A percentile compares a stretch with the other conserved stretches of the same genome.
Conservation (phyloP, 768 basidiomycete species). For the Mycena pura region DNA sequence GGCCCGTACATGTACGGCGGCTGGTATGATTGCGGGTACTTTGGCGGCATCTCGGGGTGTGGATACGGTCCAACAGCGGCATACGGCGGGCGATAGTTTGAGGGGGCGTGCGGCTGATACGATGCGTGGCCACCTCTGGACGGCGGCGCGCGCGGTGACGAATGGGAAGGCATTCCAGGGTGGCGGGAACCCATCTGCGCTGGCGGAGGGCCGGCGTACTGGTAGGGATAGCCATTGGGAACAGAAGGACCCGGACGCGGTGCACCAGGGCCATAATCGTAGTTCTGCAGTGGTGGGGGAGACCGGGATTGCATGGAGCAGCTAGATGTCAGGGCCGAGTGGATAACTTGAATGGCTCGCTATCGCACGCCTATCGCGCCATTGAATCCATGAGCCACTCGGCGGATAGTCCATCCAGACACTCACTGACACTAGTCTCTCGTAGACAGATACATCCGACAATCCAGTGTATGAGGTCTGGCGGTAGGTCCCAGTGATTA, state of each 20-base stretch:
- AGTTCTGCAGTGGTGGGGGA: slow-evolving; percentile 1
- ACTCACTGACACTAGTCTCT: too few relatives aligned
- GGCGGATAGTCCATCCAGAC: too few relatives aligned
- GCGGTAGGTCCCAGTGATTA: too few relatives aligned
- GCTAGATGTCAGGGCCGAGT: slow-evolving; percentile 3
- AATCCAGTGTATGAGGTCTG: too few relatives aligned
- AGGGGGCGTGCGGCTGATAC: background rate
- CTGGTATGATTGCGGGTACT: slow-evolving; percentile 1
- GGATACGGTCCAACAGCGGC: background rate
- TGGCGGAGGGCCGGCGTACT: slow-evolving; percentile 6
- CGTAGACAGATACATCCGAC: too few relatives aligned
- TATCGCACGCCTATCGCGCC: slow-evolving; percentile 11
- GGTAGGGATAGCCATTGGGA: slow-evolving; percentile 20
- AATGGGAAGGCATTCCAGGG: background rate
- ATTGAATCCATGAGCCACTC: too few relatives aligned
- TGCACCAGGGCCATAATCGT: slow-evolving; percentile 2
- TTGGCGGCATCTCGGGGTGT: slow-evolving; percentile 1
- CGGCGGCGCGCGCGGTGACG: slow-evolving; percentile 14
- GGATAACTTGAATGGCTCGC: slow-evolving; percentile 12
- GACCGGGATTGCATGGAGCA: slow-evolving; percentile 15
- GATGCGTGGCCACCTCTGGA: background rate
- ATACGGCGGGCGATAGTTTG: slow-evolving; percentile 14
- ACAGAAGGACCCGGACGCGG: background rate
- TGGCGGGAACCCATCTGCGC: slow-evolving; percentile 7
- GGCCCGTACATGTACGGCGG: slow-evolving; percentile 2